Evolutionary conservation across 164 flowering plant species (phyloP), one percentile per base, ranked within the genome.

Genomic region (Piper longum): DNA sequence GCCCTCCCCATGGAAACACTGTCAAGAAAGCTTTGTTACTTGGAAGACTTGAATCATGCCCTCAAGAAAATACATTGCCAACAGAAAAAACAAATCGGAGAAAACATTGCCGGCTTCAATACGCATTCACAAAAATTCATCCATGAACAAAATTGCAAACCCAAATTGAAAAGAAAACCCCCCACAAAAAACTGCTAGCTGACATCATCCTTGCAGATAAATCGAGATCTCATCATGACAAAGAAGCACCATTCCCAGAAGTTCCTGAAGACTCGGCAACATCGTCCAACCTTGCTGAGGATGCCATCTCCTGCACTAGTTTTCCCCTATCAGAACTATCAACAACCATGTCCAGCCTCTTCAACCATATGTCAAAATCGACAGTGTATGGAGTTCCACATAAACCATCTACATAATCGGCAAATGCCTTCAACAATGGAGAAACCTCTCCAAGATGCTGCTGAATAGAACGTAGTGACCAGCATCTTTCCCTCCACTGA

Each of bases 331-430:
- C 83, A 18, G 67, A 57, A 16, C 81, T 84, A 72, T 82, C 83
- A n/a, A 84, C 79, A 39, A 73, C 78, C 66, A 69, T 79, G 59
- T 74, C 76, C 66, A 89, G 66, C 63, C 93, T 77, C 71, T 75
- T 88, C 62, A 88, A 72, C 96, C 96, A 86, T 41, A 85, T 83
- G 39, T 81, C 87, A 69, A 82, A 82, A 63, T 86, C 86, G 5
- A 88, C 82, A 4, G 96, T 85, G 61, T 86, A 88, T 4, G 96
- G 92, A 7, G 96, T 88, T 54, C 96, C 92, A 72, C 96, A 84
- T 7, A 88, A 82, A 67, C 89, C 85, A 62, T 88, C 96, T 36
- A 86, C 90, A 70, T 86, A 88, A 72, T 88, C 96, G 26, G 92
- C 85, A 75, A 86, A 86, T 26, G 96, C 96, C 69, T 88, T 88